Percentiles rank a stretch among this genome's conserved stretches.
phyloP scores from a whole-genome alignment of 1,284 basidiomycete genomes.

The Phaffia rhodozyma region DNA sequence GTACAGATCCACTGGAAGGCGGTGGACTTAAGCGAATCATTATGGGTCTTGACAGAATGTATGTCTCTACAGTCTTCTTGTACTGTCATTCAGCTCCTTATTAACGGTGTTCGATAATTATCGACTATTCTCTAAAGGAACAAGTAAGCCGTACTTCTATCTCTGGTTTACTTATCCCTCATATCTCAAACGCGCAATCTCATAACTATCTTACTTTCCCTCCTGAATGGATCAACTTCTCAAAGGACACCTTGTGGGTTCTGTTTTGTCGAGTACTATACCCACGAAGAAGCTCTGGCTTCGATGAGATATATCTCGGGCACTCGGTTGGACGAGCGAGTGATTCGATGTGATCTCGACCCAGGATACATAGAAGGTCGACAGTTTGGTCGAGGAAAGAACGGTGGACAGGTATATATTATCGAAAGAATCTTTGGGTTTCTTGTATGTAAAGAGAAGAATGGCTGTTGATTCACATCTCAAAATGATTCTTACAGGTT shows the following conservation, averaged over 20 bases:
- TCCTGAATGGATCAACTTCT: conserved; percentile 12
- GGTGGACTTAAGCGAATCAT: conserved; percentile 97
- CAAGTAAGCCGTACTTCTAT: conserved; percentile 1
- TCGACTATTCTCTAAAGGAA: neutral
- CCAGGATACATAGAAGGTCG: conserved; percentile 94
- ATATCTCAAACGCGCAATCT: neutral
- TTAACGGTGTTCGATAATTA: neutral
- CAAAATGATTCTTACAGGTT: conserved; percentile 34
- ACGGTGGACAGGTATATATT: conserved; percentile 61
- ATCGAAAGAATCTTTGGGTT: neutral
- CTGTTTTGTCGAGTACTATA: conserved; percentile 98
- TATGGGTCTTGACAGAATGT: conserved; percentile 93
- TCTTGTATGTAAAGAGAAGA: neutral
- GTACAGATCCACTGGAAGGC: conserved; percentile 74
- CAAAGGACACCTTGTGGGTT: conserved; percentile 93
- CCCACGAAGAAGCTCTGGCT: conserved; percentile 83
- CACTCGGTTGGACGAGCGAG: conserved; percentile 97
- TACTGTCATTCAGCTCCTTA: neutral
- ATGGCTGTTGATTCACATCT: neutral
- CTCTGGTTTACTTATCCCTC: neutral
- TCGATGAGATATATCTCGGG: conserved; percentile 89
- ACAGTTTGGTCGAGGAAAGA: conserved; percentile 93
- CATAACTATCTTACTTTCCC: neutral
- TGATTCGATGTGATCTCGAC: conserved; percentile 96
- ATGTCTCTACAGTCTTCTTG: neutral